Conservation (phyloP, 305 asterid species). For the Petunia hybrid region DNA sequence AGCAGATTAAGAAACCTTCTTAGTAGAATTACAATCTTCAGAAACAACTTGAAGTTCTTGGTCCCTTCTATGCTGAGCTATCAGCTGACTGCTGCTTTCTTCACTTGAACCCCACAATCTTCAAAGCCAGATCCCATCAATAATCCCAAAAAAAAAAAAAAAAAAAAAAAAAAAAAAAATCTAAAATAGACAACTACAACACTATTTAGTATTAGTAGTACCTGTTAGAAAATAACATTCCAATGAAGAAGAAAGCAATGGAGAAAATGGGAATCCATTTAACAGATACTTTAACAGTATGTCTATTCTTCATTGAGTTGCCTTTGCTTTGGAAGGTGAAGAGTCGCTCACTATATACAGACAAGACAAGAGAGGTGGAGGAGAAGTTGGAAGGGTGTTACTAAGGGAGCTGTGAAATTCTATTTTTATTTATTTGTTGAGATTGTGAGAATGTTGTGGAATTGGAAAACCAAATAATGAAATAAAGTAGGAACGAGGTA, state of each 20-base stretch:
- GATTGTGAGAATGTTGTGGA: conserved; percentile 22
- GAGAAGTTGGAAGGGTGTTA: neutral
- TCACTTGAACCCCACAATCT: conserved; percentile 79
- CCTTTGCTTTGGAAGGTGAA: conserved; percentile 3
- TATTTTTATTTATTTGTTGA: neutral
- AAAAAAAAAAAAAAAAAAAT: conserved; percentile 24
- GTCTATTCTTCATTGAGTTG: conserved; percentile 64
- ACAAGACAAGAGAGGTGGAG: conserved; percentile 22
- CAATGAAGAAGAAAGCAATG: conserved; percentile 75
- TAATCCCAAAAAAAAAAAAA: conserved; percentile 27
- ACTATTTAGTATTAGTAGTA: neutral
- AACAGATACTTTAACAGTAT: conserved; percentile 67
- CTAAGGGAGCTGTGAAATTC: conserved; percentile 10
- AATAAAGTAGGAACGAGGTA: neutral
- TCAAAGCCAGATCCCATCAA: conserved; percentile 49
- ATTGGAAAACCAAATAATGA: neutral
- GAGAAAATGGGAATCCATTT: conserved; percentile 94
- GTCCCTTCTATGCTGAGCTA: conserved; percentile 76
- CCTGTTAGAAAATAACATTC: conserved; percentile 80
- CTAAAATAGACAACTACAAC: neutral
- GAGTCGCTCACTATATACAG: neutral
- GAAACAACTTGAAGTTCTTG: conserved; percentile 94
- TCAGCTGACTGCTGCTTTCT: conserved; percentile 67
- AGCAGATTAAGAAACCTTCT: conserved; percentile 52
- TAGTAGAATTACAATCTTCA: conserved; percentile 73